Percentiles rank a stretch among this genome's conserved stretches.
Conservation (phyloP, 2,329 filamentous ascomycete genomes). For the Shiraia bambusicola region DNA sequence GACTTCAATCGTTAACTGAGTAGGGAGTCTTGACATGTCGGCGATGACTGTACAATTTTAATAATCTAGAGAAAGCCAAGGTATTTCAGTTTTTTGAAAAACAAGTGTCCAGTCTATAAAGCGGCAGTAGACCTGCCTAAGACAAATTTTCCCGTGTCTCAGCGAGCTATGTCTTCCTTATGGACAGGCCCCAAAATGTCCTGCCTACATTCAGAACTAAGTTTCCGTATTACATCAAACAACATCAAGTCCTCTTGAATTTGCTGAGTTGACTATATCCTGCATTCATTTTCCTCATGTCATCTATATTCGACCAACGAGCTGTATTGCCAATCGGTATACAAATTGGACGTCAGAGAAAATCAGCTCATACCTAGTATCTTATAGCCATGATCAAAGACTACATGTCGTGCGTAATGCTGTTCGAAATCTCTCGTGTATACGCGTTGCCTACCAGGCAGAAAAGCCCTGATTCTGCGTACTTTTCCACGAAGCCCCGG, state of each 20-base stretch:
- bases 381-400: no score
- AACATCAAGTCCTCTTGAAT: not conserved
- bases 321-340: not conserved
- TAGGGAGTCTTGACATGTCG: no score
- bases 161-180: conserved; percentile 14
- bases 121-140: not conserved
- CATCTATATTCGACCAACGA: conserved; percentile 1
- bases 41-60: no score
- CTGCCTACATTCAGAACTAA: conserved; percentile 24
- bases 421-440: not conserved
- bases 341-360: no score
- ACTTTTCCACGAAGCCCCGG: conserved; percentile 1
- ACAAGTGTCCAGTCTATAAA: not conserved
- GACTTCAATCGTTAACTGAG: no score
- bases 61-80: no score
- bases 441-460: not conserved
- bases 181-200: conserved; percentile 14
- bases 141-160: conserved; percentile 6
- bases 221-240: not conserved
- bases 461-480: conserved; percentile 4
- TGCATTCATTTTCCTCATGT: not conserved
- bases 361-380: no score
- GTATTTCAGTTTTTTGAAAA: no score
- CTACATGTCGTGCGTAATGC: not conserved
- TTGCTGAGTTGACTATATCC: no score